A percentile compares a stretch with the other conserved stretches of the same genome.
Evolutionary conservation across 495 filamentous ascomycete species (phyloP).

Genomic region (Thozetella sp.): DNA sequence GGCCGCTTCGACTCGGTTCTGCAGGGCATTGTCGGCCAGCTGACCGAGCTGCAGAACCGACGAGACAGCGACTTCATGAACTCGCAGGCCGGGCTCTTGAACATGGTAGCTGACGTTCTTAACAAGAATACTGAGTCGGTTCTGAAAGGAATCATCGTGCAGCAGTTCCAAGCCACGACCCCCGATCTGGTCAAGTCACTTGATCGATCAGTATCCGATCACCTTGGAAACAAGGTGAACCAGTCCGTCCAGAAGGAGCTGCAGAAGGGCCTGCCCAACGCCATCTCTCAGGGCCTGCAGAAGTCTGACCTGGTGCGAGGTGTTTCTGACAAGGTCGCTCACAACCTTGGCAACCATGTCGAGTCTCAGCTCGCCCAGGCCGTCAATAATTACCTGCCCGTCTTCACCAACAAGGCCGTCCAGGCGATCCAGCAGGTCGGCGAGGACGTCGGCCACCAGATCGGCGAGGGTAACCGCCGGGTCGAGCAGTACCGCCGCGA

Average conservation of each 20-base stretch:
- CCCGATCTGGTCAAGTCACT: constrained; percentile 49
- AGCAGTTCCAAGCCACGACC: constrained; percentile 66
- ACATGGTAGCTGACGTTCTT: constrained; percentile 83
- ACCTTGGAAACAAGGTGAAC: constrained; percentile 41
- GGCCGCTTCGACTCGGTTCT: constrained; percentile 41
- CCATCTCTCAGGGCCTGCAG: constrained; percentile 59
- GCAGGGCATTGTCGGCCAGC: constrained; percentile 40
- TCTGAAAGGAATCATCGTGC: constrained; percentile 67
- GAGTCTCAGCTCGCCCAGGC: constrained; percentile 66
- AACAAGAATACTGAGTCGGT: constrained; percentile 88
- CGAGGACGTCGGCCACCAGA: constrained; percentile 51
- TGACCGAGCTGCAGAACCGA: constrained; percentile 32
- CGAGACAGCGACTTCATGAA: constrained; percentile 38
- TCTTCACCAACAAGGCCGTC: constrained; percentile 55
- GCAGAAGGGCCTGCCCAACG: constrained; percentile 43
- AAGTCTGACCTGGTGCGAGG: constrained; percentile 67
- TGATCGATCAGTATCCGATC: constrained; percentile 44
- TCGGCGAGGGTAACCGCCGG: constrained; percentile 61
- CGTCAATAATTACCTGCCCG: constrained; percentile 65
- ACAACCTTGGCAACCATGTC: constrained; percentile 64
- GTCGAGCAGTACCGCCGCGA: constrained; percentile 69
- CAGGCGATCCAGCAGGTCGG: constrained; percentile 63
- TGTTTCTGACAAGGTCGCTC: constrained; percentile 70
- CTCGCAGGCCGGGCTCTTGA: constrained; percentile 61
- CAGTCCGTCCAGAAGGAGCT: constrained; percentile 66